Evolutionary conservation across 163 green algal genomes (phyloP).

Genomic region (Prototheca cutis): DNA sequence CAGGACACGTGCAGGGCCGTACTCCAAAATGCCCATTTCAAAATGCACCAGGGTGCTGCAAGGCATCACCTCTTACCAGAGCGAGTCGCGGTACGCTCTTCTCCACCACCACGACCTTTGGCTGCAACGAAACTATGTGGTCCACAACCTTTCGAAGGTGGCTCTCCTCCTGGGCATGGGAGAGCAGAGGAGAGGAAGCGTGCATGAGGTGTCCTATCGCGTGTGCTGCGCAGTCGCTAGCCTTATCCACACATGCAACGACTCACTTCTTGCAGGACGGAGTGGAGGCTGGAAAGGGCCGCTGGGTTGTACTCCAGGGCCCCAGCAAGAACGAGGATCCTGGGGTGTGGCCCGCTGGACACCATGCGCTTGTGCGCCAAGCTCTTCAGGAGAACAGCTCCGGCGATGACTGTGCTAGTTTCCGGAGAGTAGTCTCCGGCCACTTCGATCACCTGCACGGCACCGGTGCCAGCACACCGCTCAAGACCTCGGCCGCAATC

Average conservation of each 20-base stretch:
- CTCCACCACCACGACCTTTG: constrained; percentile 84
- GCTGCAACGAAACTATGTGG: constrained; percentile 40
- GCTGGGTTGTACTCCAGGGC: constrained; percentile 59
- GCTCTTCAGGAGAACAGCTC: constrained; percentile 77
- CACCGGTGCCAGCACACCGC: background rate
- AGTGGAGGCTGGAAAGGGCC: constrained; percentile 67
- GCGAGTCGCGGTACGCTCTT: constrained; percentile 56
- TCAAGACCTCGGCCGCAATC: too few relatives aligned
- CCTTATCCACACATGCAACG: background rate
- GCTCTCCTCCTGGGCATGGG: constrained; percentile 11
- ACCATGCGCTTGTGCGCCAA: constrained; percentile 81
- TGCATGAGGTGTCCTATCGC: background rate
- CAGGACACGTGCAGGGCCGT: too few relatives aligned
- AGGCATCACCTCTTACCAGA: constrained; percentile 2
- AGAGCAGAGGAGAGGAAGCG: background rate
- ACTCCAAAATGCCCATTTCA: background rate
- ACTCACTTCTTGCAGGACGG: constrained; percentile 47
- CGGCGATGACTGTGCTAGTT: constrained; percentile 41
- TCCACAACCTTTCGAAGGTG: constrained; percentile 31
- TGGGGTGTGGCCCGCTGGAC: constrained; percentile 48
- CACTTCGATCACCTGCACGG: constrained; percentile 54
- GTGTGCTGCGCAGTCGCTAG: background rate
- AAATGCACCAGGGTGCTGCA: background rate
- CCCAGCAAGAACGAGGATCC: constrained; percentile 63
- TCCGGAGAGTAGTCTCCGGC: constrained; percentile 13